Conservation (phyloP, 2,329 filamentous ascomycete genomes). For the Calonectria henricotiae region DNA sequence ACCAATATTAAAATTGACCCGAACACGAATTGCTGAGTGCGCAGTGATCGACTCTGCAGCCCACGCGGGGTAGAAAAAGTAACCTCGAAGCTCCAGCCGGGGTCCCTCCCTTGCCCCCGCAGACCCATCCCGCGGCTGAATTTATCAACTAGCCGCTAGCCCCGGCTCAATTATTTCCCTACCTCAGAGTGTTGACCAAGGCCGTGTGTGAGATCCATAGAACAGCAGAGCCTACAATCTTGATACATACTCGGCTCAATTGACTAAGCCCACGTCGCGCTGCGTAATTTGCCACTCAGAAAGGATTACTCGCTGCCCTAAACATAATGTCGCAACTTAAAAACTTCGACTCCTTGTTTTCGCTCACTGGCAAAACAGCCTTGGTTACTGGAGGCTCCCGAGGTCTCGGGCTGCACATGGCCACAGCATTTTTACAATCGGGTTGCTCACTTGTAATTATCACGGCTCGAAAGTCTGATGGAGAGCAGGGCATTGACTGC, state of each 20-base stretch:
- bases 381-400: constrained; percentile 67
- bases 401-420: constrained; percentile 74
- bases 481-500: constrained; percentile 70
- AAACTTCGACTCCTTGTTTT: constrained; percentile 53
- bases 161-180: constrained; percentile 32
- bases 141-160: constrained; percentile 25
- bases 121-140: constrained; percentile 33
- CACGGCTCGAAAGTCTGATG: constrained; percentile 79
- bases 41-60: background rate
- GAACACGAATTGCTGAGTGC: constrained; percentile 5
- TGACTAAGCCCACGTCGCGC: background rate
- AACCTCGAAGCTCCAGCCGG: constrained; percentile 1
- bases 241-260: background rate
- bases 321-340: constrained; percentile 53
- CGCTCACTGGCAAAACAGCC: constrained; percentile 61
- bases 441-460: constrained; percentile 81
- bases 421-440: constrained; percentile 79
- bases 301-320: background rate
- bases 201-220: background rate
- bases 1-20: constrained; percentile 8
- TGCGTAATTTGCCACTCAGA: background rate
- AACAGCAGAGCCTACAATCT: background rate
- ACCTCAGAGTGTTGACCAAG: background rate
- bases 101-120: constrained; percentile 23
- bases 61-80: constrained; percentile 32